Base-by-base conservation (phyloP, 179 eudicot species). In the Patellifolia procumbens region DNA sequence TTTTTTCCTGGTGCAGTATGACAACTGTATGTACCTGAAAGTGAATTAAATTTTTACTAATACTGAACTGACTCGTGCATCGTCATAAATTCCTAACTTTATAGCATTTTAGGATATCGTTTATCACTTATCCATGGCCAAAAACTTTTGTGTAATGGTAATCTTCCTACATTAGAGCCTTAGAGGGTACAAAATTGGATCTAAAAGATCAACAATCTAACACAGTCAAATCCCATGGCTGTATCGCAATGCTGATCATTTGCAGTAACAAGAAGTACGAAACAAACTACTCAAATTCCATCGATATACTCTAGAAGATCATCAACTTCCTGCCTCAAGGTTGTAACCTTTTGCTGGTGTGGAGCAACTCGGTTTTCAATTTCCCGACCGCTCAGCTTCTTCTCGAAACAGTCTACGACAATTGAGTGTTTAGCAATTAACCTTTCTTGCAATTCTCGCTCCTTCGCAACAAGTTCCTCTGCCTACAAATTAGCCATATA, bases 401-500 rank as follows among this genome's bases (percentile, higher is more conserved):
- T 93, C 86, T 95, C 99, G 26, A 86, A 92, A 62, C 86, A 73
- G 60, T 91, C 94, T 2, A 88, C 89, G 52, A 91, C 89, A 16
- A 83, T 82, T 1, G 96, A 60, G 80, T 91, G 97, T 80, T 93
- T 95, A 37, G 79, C n/a, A 84, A 90, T 85, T 24, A 91, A 72
- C 88, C 75, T 93, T 71, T 95, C 99, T 78, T 88, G 96, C 85
- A 95, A 74, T 75, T 95, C 98, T 74, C 83, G 90, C 86, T 93
- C 99, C 89, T 93, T 95, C n/a, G 85, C 69, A 60, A 90, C 89
- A 45, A 95, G 86, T 49, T 95, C 99, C 37, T 95, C 98, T 35
- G 87, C 94, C 99, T 95, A 55, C 43, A 76, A 70, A 19, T 35
- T 53, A 70, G 11, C 31, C 76, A 58, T 35, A 34, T 20, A 63